Base-by-base conservation (phyloP, 345 rosid species). In the Hevea brasiliensis region DNA sequence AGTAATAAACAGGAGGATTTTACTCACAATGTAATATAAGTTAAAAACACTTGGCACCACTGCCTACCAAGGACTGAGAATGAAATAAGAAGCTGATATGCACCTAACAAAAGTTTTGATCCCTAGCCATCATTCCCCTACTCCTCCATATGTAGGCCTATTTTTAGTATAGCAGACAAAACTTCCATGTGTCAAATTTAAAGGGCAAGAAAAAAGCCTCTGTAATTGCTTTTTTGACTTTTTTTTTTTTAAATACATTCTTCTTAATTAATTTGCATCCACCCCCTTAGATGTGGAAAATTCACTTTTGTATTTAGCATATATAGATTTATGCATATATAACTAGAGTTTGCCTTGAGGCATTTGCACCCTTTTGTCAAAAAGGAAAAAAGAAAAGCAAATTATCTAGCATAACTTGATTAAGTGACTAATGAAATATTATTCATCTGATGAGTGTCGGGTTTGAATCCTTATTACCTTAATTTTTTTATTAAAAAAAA, bases 161-260 rank as follows among this genome's bases (percentile, higher is more conserved):
- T 24, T 6, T 53, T 72, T 66, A 26, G 62, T 54, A 53, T 40
- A 53, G 41, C 51, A 41, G 69, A 55, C 78, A 77, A 61, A 45
- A 32, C 7, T 47, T 78, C 55, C 79, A 83, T 79, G 84, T 45
- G 86, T 55, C 57, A 72, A 17, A 37, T 54, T 51, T 10, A 14
- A 64, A 54, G 50, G 63, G 37, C 61, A 18, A 10, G 24, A 61
- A 35, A 50, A 18, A 55, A 51, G 50, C 37, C 56, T 44, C 26
- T 72, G 8, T 82, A 82, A 32, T 32, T 77, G 61, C 17, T 67
- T 18, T 9, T 15, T 57, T 62, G 44, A 12, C 15, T 20, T 14
- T 26, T 65, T 47, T 24, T 47, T 24, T n/a, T 23, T 37, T 47
- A 14, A 1, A 63, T 50, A 40, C 40, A 48, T n/a, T 63, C 40